Evolutionary conservation across 441 rosid species (phyloP), one percentile per base, ranked within the genome.

Genomic region (Pelargonium myrrhifolium): DNA sequence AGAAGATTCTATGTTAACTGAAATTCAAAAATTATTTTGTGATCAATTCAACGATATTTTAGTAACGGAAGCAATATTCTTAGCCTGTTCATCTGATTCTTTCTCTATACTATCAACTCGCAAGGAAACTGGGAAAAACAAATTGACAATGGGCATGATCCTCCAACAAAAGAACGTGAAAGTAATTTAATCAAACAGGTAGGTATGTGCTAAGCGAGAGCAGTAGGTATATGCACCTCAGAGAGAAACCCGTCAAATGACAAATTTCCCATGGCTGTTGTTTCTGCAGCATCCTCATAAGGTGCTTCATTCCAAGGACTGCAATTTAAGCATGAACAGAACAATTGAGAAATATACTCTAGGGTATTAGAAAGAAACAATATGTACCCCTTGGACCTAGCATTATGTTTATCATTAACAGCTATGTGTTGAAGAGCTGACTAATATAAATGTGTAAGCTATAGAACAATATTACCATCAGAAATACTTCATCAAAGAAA

Each of bases 301-400:
- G 93, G 89, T 71, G 74, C 83, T 62, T 70, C 81, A 69, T 70
- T 72, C 93, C 93, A 86, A 12, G 93, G 93, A 77, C 91, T 88
- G 87, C 73, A 81, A 66, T 15, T 65, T 42, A 77, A 45, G 74
- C 67, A 63, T 42, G 68, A 40, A 76, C 17, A 40, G 58, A 18
- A 73, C 45, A 74, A 3, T 68, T 69, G 66, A 77, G 65, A 53
- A 71, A 58, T 35, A 66, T 56, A 35, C 49, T 65, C 49, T n/a
- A 39, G 67, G 37, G 18, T 55, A 39, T 68, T 17, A 28, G 26
- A 68, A 31, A 6, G 11, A 24, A 59, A 59, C 37, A 59, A 59
- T 59, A 59, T 56, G 61, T 6, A 18, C 20, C 61, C 20, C 22
- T 56, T 20, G 61, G 7, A 35, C 39, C 39, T 35, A 35, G 14